Evolutionary conservation across 495 filamentous ascomycete genomes (phyloP).

Genomic region (Parathielavia appendiculata): DNA sequence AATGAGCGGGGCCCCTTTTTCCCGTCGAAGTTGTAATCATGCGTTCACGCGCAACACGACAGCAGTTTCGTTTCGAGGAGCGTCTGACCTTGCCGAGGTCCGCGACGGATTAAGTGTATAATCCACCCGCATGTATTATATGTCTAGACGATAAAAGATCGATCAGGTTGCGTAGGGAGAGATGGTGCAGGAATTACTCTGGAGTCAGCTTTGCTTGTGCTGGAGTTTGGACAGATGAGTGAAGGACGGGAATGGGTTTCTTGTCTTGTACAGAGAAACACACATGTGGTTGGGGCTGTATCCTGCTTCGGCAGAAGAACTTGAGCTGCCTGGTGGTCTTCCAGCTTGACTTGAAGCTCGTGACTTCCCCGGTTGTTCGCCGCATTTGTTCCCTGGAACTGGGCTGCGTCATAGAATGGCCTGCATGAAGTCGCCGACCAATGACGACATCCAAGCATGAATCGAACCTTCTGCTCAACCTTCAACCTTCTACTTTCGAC

Average conservation of each 20-base stretch:
- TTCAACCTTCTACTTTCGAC: neutral
- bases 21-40: slow-evolving; percentile 24
- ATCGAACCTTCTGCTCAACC: neutral
- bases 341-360: neutral
- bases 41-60: slow-evolving; percentile 7
- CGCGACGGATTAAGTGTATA: neutral
- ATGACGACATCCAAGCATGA: neutral
- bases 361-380: neutral
- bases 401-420: neutral
- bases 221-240: slow-evolving; percentile 9
- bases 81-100: too few species aligned
- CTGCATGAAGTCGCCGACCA: neutral
- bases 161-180: neutral
- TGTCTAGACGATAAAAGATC: neutral
- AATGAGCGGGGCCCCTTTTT: slow-evolving; percentile 1
- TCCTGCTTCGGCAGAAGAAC: too few species aligned
- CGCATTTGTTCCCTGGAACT: neutral
- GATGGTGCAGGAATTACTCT: neutral
- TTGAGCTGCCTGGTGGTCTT: neutral
- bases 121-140: neutral
- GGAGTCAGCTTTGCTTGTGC: neutral
- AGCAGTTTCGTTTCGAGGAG: slow-evolving; percentile 9
- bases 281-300: neutral
- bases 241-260: neutral
- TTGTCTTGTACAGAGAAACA: slow-evolving; percentile 6